These are phyloP conservation scores for Cinnamomum chago DNA, from an alignment of 164 flowering plant genomes.

Conservation along the genomic window DNA sequence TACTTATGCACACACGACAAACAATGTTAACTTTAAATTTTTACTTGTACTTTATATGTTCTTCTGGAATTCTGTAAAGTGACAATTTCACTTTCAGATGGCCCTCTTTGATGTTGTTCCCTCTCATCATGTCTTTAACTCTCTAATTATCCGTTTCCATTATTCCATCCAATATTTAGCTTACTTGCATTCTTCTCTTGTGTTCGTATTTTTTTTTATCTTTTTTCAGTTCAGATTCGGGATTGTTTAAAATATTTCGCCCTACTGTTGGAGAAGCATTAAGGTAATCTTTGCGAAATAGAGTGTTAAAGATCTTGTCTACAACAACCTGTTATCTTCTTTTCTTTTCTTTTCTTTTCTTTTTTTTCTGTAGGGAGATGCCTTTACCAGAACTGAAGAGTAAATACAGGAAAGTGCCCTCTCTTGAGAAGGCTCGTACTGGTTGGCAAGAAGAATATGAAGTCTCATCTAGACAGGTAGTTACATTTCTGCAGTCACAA, in stretches of 20 bases:
- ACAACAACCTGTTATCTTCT: background rate
- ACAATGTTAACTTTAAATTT: too few species aligned
- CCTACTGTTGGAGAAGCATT: slow-evolving; percentile 91
- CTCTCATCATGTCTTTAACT: too few species aligned
- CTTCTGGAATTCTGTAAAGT: too few species aligned
- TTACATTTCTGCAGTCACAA: background rate
- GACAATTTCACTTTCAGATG: too few species aligned
- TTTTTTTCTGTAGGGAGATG: slow-evolving; percentile 66
- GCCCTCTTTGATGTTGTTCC: too few species aligned
- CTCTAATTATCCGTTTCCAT: too few species aligned
- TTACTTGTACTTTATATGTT: too few species aligned
- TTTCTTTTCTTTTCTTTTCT: slow-evolving; percentile 6
- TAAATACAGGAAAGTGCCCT: slow-evolving; percentile 70
- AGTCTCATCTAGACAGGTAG: slow-evolving; percentile 84
- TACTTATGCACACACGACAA: background rate
- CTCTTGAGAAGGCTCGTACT: slow-evolving; percentile 69
- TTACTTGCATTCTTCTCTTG: background rate
- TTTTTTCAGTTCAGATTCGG: slow-evolving; percentile 55
- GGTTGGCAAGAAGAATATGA: slow-evolving; percentile 96
- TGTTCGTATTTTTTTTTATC: background rate
- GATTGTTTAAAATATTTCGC: slow-evolving; percentile 74
- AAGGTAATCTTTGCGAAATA: slow-evolving; percentile 42
- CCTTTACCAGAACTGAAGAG: slow-evolving; percentile 61
- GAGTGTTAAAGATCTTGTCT: background rate
- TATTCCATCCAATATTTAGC: background rate